Conservation (phyloP, 306 rosid species). For the Albizia julibrissin region DNA sequence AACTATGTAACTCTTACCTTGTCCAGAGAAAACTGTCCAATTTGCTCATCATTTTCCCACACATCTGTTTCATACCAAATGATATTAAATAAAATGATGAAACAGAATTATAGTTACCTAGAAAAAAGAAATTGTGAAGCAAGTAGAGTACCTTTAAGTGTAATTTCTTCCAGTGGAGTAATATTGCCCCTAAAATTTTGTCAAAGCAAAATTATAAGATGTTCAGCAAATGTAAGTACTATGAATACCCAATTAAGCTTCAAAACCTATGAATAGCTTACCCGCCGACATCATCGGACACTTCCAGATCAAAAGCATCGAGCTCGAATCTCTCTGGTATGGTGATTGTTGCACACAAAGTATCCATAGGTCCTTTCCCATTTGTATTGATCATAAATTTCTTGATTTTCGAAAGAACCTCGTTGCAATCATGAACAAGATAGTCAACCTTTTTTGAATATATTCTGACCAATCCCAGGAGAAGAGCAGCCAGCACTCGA, state of each 20-base stretch:
- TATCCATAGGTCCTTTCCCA: constrained; percentile 24
- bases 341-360: constrained; percentile 37
- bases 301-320: constrained; percentile 67
- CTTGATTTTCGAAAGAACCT: constrained; percentile 49
- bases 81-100: constrained; percentile 5
- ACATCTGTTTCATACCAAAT: constrained; percentile 49
- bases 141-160: constrained; percentile 55
- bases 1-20: constrained; percentile 29
- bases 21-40: constrained; percentile 33
- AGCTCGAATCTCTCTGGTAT: constrained; percentile 62
- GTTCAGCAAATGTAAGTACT: background rate
- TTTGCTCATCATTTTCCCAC: constrained; percentile 30
- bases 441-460: constrained; percentile 65
- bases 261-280: constrained; percentile 34
- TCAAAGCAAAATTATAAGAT: constrained; percentile 15
- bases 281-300: constrained; percentile 47
- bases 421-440: constrained; percentile 56
- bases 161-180: constrained; percentile 50
- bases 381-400: constrained; percentile 47
- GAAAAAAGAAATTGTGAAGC: background rate
- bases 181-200: constrained; percentile 41
- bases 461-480: constrained; percentile 69
- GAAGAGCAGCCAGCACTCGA: constrained; percentile 66
- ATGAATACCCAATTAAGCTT: background rate
- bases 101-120: background rate